Evolutionary conservation across 164 flowering plant genomes (phyloP), one percentile per base, ranked within the genome.

Genomic region (Brasenia schreberi): DNA sequence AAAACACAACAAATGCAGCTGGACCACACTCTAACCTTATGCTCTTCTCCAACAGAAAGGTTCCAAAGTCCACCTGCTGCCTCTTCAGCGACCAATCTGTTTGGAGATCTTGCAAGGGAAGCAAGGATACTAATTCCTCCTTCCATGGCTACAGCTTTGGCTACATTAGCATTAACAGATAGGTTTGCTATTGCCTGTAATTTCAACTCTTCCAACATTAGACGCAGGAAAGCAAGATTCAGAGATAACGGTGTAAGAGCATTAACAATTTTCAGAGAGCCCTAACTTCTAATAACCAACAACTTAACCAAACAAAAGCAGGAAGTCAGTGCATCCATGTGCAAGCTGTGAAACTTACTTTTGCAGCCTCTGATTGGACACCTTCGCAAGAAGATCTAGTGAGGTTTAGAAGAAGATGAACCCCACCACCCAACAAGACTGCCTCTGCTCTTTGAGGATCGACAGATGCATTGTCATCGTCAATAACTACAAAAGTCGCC

Each of bases 31-130:
- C 63, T 23, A 71, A 92, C 99, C 97, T 92, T 92, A 76, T 95
- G 98, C 77, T 95, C 99, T 81, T 95, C 99, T 68, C 98, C 97
- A 44, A 92, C 98, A 33, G 98, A 95, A 64, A 95, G 92, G 78
- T 95, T 95, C 98, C 99, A 92, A 45, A 95, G 83, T 23, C 99
- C 99, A 65, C 99, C 98, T 62, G 97, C 99, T 76, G 99, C 99
- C 88, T 95, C 98, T 81, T 95, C 99, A 17, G 97, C 99, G 27
- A 92, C 99, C 70, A 87, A 80, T 77, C 87, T 92, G 69, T 95
- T 95, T 92, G 82, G 84, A 43, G 99, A 95, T 85, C 79, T 86
- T 6, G 99, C 98, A 69, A 95, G 75, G 68, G 80, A 81, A 52
- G 96, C 85, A 74, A 95, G 97, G 64, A 92, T 83, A 67, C 75